Evolutionary conservation across 2,329 filamentous ascomycete species (phyloP), one percentile per base, ranked within the genome.

Genomic region (Hirsutella minnesotensis): DNA sequence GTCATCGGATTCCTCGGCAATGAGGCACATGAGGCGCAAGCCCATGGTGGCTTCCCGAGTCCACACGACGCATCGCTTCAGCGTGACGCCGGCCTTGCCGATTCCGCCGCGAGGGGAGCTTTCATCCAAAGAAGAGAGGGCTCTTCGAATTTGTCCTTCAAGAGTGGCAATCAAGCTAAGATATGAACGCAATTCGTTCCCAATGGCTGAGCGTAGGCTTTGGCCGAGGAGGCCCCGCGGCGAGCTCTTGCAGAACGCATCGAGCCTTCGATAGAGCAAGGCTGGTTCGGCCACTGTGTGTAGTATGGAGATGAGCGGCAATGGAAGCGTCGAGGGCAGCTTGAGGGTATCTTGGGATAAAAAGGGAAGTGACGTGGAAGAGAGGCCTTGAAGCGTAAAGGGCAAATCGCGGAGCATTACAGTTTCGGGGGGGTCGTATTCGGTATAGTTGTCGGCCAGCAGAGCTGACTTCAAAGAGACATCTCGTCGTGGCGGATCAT

Each of bases 11-110:
- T 95, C 86, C 57, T 96, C 89, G 0, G 94, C 87, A 55, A 98
- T 95, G 45, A 95, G 63, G 53, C 86, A 94, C 84, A 98, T 89
- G 43, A 98, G 69, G 15, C 92, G 79, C 51, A 98, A 65, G 1
- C 89, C 92, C 82, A 96, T 94, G 1, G 92, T 98, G 7, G 92
- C 87, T 61, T 98, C 94, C 51, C 90, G 79, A 9, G 89, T 96
- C 94, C 94, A 98, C 20, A 98, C 84, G 3, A 98, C 84, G 54
- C 90, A 96, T 58, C 92, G 75, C 61, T 96, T 96, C 40, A 98
- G 68, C 0, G 92, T 98, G 13, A 98, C 90, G 2, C 89, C 88
- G 1, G 86, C 82, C 53, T 89, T 92, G 5, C 86, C 83, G 42
- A 94, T 79, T 2, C 83, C 82, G 37, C 77, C 75, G 38, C 81